These are phyloP conservation scores for Xerocomellus dryophilus DNA, from an alignment of 768 basidiomycete species.

Conservation along the genomic window DNA sequence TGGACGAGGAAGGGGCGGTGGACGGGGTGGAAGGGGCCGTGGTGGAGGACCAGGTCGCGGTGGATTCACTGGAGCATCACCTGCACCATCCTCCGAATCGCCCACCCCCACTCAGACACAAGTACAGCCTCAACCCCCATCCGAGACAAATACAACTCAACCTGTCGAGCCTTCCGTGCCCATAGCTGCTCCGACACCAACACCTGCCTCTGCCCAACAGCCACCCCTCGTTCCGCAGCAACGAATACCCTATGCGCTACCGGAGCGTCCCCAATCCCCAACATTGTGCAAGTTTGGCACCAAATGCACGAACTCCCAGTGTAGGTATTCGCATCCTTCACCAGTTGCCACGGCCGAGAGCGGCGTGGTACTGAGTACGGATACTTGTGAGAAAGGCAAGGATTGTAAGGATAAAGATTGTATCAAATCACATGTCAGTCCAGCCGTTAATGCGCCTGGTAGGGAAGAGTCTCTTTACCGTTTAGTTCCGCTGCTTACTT, in stretches of 20 bases:
- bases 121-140: constrained; percentile 15
- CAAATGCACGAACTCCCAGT: constrained; percentile 88
- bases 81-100: constrained; percentile 20
- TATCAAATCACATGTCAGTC: constrained; percentile 86
- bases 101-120: constrained; percentile 19
- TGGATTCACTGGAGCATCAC: constrained; percentile 32
- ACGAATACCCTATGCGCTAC: constrained; percentile 52
- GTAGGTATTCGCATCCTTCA: constrained; percentile 91
- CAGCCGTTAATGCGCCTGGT: constrained; percentile 71
- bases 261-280: constrained; percentile 82
- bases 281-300: constrained; percentile 91
- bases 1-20: constrained; percentile 44
- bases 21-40: constrained; percentile 44
- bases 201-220: constrained; percentile 24
- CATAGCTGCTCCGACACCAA: constrained; percentile 26
- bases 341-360: constrained; percentile 96
- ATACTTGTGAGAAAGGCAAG: constrained; percentile 86
- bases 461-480: constrained; percentile 6
- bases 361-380: constrained; percentile 91
- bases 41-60: constrained; percentile 46
- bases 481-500: constrained; percentile 9
- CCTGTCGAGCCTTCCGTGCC: constrained; percentile 11
- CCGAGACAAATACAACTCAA: constrained; percentile 15
- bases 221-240: constrained; percentile 19
- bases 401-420: constrained; percentile 94